Base-by-base conservation (phyloP, 192 early-diverging fungal genomes). In the Linnemannia hyalina region DNA sequence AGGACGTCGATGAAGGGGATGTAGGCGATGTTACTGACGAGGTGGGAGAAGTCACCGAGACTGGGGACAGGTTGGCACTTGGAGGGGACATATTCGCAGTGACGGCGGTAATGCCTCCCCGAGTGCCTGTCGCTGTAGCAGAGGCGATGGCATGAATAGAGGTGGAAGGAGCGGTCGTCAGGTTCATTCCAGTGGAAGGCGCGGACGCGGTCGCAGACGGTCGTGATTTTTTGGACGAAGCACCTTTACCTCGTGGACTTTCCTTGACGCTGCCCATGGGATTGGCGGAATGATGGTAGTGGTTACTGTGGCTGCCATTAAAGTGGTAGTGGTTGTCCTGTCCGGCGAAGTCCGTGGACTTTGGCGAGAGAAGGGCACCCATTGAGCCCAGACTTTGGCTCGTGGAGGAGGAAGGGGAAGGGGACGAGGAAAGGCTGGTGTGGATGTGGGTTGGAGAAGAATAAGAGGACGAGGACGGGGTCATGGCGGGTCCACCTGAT, bases 111-210 rank as follows among this genome's bases (percentile, higher is more conserved):
- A 70, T 82, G 22, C 81, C 81, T 36, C 74, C 70, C 16, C 75
- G 23, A 16, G 46, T 42, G 40, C 75, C 75, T 1, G 74, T 81
- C 5, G 69, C 75, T 3, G 46, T 75, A 15, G 74, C 80, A 22
- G 80, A 75, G 38, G 81, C 81, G 36, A 82, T 82, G 46, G 81
- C 40, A 77, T 82, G 81, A 35, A 82, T 76, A 44, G 81, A 73
- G 26, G 75, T 41, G 18, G 81, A 46, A 26, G 78, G 38, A 47
- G 52, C 49, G 23, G 70, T 52, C 15, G 78, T 26, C 38, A 80
- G 44, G 42, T 46, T 74, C 57, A 72, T 49, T 9, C 65, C 42
- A 7, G 54, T 60, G 20, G 80, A 69, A 15, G 65, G 20, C 10
- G 71, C 40, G 20, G 79, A 69, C 29, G 40, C 11, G 60, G 60